A percentile compares a stretch with the other conserved stretches of the same genome.
Conservation (phyloP, 805 yeast species). For the Teunomyces kruisii region DNA sequence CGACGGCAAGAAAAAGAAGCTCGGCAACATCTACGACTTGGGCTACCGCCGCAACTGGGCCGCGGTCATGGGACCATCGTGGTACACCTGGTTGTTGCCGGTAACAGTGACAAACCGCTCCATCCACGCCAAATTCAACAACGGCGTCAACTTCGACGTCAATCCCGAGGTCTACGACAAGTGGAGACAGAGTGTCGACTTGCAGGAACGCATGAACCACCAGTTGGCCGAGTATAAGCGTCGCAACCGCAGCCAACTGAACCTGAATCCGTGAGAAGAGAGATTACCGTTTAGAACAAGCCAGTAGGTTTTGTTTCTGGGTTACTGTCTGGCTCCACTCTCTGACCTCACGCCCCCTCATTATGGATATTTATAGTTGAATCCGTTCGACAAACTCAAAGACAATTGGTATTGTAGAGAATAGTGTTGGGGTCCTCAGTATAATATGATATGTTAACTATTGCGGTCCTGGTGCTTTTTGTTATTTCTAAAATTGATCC, state of each 20-base stretch:
- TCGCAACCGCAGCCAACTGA: background rate
- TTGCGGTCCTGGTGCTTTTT: no score
- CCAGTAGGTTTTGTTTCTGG: no score
- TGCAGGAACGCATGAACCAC: slow-evolving; percentile 46
- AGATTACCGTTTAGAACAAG: no score
- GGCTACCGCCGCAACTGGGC: slow-evolving; percentile 65
- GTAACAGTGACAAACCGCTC: slow-evolving; percentile 19
- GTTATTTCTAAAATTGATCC: no score
- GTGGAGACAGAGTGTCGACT: slow-evolving; percentile 38
- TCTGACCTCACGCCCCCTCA: no score
- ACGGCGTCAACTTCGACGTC: slow-evolving; percentile 55
- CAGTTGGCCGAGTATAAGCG: slow-evolving; percentile 29
- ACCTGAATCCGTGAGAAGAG: no score
- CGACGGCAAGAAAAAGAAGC: slow-evolving; percentile 39
- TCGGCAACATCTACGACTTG: slow-evolving; percentile 75
- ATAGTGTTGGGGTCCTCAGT: no score
- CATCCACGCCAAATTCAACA: slow-evolving; percentile 18
- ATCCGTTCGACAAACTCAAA: no score
- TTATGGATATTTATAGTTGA: no score
- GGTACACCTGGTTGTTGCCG: slow-evolving; percentile 76
- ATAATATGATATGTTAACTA: no score
- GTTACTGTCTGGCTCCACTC: no score
- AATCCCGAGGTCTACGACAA: slow-evolving; percentile 43
- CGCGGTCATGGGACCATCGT: slow-evolving; percentile 67
- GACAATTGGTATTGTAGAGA: no score